phyloP scores from a whole-genome alignment of 345 rosid species.

The Arabis alpina region DNA sequence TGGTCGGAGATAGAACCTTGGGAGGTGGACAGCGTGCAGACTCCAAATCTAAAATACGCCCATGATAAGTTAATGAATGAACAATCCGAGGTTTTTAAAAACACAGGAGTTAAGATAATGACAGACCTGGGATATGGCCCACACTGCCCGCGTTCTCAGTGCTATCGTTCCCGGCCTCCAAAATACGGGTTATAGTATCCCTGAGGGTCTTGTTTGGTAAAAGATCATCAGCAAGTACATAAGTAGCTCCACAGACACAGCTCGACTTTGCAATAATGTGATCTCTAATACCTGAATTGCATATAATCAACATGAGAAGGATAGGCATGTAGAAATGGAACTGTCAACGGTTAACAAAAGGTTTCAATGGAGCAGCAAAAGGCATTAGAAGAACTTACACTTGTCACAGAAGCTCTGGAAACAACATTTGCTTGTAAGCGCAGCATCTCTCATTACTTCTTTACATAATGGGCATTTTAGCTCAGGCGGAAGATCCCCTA shows the following conservation, averaged over 20 bases:
- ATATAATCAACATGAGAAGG: constrained; percentile 17
- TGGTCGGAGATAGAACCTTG: constrained; percentile 73
- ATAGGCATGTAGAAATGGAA: background rate
- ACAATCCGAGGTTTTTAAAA: constrained; percentile 7
- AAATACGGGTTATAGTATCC: constrained; percentile 86
- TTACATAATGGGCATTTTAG: constrained; percentile 95
- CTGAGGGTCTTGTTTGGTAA: constrained; percentile 94
- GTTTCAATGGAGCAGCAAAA: background rate
- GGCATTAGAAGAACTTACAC: constrained; percentile 52
- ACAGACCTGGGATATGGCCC: constrained; percentile 83
- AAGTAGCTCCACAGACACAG: constrained; percentile 88
- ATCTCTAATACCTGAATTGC: constrained; percentile 79
- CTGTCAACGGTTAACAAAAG: constrained; percentile 10
- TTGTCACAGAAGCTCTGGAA: constrained; percentile 83
- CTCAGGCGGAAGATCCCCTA: constrained; percentile 98
- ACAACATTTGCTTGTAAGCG: constrained; percentile 93
- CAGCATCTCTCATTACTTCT: constrained; percentile 94
- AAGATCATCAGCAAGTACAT: constrained; percentile 93
- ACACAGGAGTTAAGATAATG: constrained; percentile 21
- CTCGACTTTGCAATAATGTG: constrained; percentile 70
- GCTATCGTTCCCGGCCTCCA: constrained; percentile 92
- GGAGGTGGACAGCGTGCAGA: constrained; percentile 76
- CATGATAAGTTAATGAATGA: constrained; percentile 13
- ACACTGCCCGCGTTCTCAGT: constrained; percentile 82
- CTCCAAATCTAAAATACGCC: constrained; percentile 62